These are phyloP conservation scores for Blepharisma undulans DNA, from an alignment of 169 alveolate species.

Conservation along the genomic window DNA sequence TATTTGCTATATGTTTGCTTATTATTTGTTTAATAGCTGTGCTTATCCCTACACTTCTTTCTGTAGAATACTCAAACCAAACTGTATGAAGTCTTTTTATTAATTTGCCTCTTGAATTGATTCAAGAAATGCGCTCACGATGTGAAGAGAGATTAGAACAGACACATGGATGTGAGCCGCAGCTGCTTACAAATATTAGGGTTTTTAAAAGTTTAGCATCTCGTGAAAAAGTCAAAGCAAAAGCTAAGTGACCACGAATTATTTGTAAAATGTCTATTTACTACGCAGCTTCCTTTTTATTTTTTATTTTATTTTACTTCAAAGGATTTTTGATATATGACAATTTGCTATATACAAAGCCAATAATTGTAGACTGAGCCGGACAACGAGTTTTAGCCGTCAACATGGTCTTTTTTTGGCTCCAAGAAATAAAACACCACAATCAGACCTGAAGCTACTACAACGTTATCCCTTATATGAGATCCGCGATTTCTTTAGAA, in stretches of 20 bases:
- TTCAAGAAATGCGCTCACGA: conserved; percentile 38
- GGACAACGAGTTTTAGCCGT: conserved; percentile 2
- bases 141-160: conserved; percentile 40
- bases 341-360: conserved; percentile 6
- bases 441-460: not conserved
- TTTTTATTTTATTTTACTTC: conserved; percentile 19
- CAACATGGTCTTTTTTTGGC: conserved; percentile 16
- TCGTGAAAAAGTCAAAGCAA: not conserved
- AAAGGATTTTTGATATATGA: conserved; percentile 8
- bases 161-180: conserved; percentile 29
- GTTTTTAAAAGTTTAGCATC: not conserved
- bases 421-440: conserved; percentile 6
- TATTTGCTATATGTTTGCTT: conserved; percentile 17
- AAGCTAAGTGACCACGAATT: conserved; percentile 13
- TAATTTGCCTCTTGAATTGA: conserved; percentile 8
- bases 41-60: conserved; percentile 25
- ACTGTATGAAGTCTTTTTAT: conserved; percentile 34
- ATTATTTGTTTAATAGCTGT: conserved; percentile 23
- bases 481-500: not conserved
- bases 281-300: not conserved
- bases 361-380: not conserved
- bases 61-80: conserved; percentile 33
- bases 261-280: not conserved
- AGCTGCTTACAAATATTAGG: not conserved
- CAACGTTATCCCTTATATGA: not conserved